Percentiles rank a stretch among this genome's conserved stretches.
These are phyloP conservation scores for Bodo saltans DNA, from an alignment of 78 protist genomes.

Conservation along the genomic window DNA sequence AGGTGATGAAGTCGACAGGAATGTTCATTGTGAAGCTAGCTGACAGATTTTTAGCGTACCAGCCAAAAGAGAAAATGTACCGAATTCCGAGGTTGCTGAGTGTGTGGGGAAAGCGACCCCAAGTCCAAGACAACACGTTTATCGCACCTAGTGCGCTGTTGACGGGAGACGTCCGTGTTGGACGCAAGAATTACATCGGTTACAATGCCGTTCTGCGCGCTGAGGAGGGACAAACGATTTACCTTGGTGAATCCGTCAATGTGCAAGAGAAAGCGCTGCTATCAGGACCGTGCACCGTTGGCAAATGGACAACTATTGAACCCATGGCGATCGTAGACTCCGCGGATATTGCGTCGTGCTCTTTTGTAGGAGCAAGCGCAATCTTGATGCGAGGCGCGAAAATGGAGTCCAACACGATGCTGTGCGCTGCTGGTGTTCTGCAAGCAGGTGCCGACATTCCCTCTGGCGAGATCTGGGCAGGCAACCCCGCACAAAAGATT, in stretches of 20 bases:
- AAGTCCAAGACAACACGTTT: constrained; percentile 10
- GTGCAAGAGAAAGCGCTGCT: constrained; percentile 24
- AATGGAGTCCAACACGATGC: constrained; percentile 16
- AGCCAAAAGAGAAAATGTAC: neutral
- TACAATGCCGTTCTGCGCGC: constrained; percentile 36
- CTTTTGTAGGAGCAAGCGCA: constrained; percentile 26
- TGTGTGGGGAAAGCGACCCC: neutral
- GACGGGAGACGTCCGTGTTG: constrained; percentile 32
- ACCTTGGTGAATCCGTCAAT: neutral
- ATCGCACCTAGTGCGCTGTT: constrained; percentile 41
- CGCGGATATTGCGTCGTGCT: neutral
- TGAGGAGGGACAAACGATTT: constrained; percentile 7
- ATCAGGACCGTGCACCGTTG: neutral
- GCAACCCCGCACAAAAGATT: constrained; percentile 34
- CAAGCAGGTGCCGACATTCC: neutral
- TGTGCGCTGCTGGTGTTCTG: constrained; percentile 36
- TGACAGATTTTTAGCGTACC: neutral
- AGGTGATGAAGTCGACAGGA: no score
- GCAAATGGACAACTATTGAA: constrained; percentile 31
- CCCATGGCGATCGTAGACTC: constrained; percentile 29
- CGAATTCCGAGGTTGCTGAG: neutral
- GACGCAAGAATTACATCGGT: constrained; percentile 9
- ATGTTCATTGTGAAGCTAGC: no score
- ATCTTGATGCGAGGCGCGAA: constrained; percentile 25
- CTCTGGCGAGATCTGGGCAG: constrained; percentile 41